phyloP scores from a whole-genome alignment of 208 protist species.

The Acanthamoeba triangularis region DNA sequence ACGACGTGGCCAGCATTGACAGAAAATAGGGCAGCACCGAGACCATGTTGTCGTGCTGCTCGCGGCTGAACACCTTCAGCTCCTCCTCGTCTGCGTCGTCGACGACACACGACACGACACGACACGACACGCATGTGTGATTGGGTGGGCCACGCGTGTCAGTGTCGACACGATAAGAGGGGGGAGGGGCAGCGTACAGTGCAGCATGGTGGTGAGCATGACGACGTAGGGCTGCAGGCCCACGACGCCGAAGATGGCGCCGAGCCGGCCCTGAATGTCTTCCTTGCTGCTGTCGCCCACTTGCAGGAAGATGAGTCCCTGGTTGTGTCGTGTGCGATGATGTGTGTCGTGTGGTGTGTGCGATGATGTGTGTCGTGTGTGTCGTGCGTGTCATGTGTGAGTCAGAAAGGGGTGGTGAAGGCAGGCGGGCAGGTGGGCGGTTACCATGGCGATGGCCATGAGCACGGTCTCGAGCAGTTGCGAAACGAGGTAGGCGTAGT shows the following conservation, averaged over 20 bases:
- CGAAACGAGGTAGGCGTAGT: constrained; percentile 7
- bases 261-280: constrained; percentile 9
- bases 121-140: background rate
- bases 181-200: background rate
- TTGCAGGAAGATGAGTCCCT: constrained; percentile 44
- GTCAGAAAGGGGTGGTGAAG: background rate
- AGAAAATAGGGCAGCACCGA: constrained; percentile 42
- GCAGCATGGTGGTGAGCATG: constrained; percentile 46
- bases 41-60: constrained; percentile 63
- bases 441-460: constrained; percentile 27
- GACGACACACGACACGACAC: background rate
- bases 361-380: too few species aligned
- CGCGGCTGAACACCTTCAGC: constrained; percentile 48
- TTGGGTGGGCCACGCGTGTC: background rate
- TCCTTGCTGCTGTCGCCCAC: constrained; percentile 2
- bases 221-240: constrained; percentile 44
- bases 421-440: too few species aligned
- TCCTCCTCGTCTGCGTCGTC: constrained; percentile 10
- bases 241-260: constrained; percentile 39
- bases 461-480: constrained; percentile 35
- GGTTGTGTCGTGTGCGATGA: background rate
- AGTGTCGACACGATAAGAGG: background rate
- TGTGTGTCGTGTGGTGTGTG: background rate
- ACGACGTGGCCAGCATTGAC: constrained; percentile 26
- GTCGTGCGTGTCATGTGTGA: background rate